Base-by-base conservation (phyloP, 768 basidiomycete genomes). In the Rhodosporidiobolus sp. region DNA sequence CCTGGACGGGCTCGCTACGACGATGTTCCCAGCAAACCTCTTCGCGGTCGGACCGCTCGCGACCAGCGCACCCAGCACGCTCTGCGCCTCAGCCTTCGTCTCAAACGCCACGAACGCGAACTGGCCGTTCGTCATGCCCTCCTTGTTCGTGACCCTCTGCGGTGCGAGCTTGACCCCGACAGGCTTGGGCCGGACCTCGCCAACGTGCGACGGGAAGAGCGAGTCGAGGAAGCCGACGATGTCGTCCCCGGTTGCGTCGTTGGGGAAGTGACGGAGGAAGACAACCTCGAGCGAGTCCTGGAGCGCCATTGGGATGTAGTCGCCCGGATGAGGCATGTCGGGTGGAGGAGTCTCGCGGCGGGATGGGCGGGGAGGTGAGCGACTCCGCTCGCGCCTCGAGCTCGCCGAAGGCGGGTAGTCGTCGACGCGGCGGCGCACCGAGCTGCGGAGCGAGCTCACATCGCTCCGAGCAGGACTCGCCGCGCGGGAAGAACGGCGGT, bases 81-180 rank as follows among this genome's bases (percentile, higher is more conserved):
- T 14, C 34, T 1, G 0, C 12, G 55, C 65, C 38, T 38, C 34
- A 0, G 7, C 35, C 34, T 20, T 16, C n/a, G 12, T n/a, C 53
- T 34, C 34, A 24, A 22, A 34, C 26, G 50, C 35, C 6, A 45
- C 53, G 19, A 60, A 61, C 49, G 63, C 55, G 20, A 57, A 17
- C 28, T 52, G 26, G 35, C 49, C 19, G 26, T 10, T 28, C 24
- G 35, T 8, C 26, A 3, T 11, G 11, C 28, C 53, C 24, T 22
- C 24, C 12, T 38, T 22, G 55, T 43, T 52, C 34, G 30, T 22
- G 53, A 55, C 46, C 1, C 26, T 26, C 57, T 56, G 53, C n/a
- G n/a, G 16, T 3, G 6, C 24, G 24, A 57, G 38, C 54, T 71
- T 71, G 70, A 71, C 62, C 26, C 45, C 70, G 34, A 56, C 28